phyloP scores from a whole-genome alignment of 2,329 filamentous ascomycete species.

The Stachybotrys elegans region DNA sequence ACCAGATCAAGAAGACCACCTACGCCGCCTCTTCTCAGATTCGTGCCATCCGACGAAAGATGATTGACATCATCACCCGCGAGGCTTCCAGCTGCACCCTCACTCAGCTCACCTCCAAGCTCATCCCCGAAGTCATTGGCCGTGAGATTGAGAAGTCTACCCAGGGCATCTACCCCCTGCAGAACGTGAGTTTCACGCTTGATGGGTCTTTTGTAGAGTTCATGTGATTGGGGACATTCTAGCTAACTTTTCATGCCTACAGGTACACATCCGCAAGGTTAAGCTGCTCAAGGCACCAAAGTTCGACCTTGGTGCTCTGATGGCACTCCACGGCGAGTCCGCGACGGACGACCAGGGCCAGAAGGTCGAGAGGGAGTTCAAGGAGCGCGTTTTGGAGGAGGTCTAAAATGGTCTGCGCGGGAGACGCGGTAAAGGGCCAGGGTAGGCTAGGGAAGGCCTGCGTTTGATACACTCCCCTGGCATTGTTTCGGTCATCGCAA shows the following conservation, averaged over 20 bases:
- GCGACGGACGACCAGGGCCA: constrained; percentile 93
- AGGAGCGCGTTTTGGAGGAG: constrained; percentile 90
- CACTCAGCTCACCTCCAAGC: constrained; percentile 94
- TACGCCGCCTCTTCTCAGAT: constrained; percentile 97
- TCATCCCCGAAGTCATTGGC: constrained; percentile 98
- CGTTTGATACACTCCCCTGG: constrained; percentile 28
- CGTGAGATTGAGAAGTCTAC: constrained; percentile 99
- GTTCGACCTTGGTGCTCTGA: constrained; percentile 95
- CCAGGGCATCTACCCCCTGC: constrained; percentile 98
- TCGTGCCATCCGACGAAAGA: constrained; percentile 97
- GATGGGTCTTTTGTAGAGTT: neutral
- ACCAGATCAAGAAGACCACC: constrained; percentile 99
- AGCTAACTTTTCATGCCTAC: constrained; percentile 27
- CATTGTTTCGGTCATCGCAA: constrained; percentile 38
- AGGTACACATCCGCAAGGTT: constrained; percentile 99
- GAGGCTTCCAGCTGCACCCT: constrained; percentile 94
- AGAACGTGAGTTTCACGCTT: constrained; percentile 71
- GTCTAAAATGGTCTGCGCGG: constrained; percentile 61
- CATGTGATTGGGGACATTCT: constrained; percentile 5
- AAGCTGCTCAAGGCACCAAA: constrained; percentile 99
- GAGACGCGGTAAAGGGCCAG: constrained; percentile 24
- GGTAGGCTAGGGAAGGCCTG: constrained; percentile 23
- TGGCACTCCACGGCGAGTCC: constrained; percentile 97
- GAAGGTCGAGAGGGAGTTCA: constrained; percentile 99
- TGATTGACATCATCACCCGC: constrained; percentile 97